phyloP scores from a whole-genome alignment of 2,329 filamentous ascomycete species.

The Thermomyces lanuginosus region DNA sequence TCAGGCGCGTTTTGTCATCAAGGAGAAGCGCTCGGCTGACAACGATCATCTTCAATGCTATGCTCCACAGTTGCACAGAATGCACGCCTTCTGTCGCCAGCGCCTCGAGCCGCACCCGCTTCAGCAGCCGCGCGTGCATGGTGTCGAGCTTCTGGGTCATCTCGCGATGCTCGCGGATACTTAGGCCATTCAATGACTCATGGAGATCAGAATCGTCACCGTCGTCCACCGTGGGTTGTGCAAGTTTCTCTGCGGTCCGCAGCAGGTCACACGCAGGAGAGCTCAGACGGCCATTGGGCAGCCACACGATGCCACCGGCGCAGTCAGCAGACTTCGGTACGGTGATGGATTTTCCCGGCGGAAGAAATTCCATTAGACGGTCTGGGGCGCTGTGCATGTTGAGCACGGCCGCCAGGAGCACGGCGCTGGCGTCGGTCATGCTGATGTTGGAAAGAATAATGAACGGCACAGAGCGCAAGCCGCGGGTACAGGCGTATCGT shows the following conservation, averaged over 20 bases:
- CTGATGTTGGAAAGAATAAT: constrained; percentile 14
- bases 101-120: constrained; percentile 15
- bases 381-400: constrained; percentile 14
- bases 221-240: constrained; percentile 4
- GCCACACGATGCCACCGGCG: constrained; percentile 16
- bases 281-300: constrained; percentile 11
- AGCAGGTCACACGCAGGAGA: constrained; percentile 10
- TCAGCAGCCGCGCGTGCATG: constrained; percentile 13
- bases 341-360: constrained; percentile 11
- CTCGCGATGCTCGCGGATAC: constrained; percentile 11
- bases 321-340: constrained; percentile 9
- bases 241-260: constrained; percentile 9
- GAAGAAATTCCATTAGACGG: constrained; percentile 16
- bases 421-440: constrained; percentile 11
- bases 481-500: constrained; percentile 17
- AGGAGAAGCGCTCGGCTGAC: constrained; percentile 15
- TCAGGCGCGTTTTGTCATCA: constrained; percentile 12
- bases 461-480: constrained; percentile 21
- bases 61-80: constrained; percentile 14
- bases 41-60: constrained; percentile 15
- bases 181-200: no score
- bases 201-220: constrained; percentile 5
- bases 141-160: constrained; percentile 11
- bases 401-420: constrained; percentile 17
- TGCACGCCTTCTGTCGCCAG: constrained; percentile 12